Evolutionary conservation across 176 grass and related monocot species (phyloP), one percentile per base, ranked within the genome.

Genomic region (Pontederia crassipes): DNA sequence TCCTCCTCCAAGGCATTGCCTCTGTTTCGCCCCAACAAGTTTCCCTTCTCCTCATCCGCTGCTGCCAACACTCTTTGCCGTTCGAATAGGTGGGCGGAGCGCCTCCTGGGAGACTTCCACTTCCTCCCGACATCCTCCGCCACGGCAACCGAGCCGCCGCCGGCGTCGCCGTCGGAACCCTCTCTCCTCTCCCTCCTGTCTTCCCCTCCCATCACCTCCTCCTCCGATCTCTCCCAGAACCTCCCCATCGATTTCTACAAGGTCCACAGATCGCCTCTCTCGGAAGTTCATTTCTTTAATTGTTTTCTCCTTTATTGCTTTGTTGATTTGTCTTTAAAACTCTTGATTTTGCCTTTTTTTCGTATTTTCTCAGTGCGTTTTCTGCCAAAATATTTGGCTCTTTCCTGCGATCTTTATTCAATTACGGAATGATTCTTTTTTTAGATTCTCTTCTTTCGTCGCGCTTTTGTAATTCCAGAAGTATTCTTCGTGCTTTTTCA

Each of bases 71-170:
- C 20, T 24, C 20, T 72, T 74, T 90, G 86, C 80, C 77, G 81
- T 58, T 83, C 87, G n/a, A 80, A 82, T 72, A 77, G 77, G 73
- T 97, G 92, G 87, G 92, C 93, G 13, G 84, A 40, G 32, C 32
- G 32, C 32, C 32, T 40, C 32, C 32, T 97, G 73, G 79, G 84
- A 10, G 87, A 97, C 74, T 92, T 97, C 79, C 79, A 97, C 32
- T 40, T 40, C 32, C 32, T 40, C 32, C 32, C 32, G 6, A 40
- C 32, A 40, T 40, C 32, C 32, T 40, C 32, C 32, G 32, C 32
- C 32, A 40, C 32, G 32, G 32, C 32, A 40, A 40, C 32, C 32
- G 32, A 40, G 32, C 32, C 32, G 32, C 32, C 32, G 32, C 32
- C 45, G 28, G 77, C 24, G 35, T 75, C 14, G 12, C 65, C 55